Percentiles rank a stretch among this genome's conserved stretches.
These are phyloP conservation scores for Kalmusia sp. DNA, from an alignment of 2,329 filamentous ascomycete genomes.

Conservation along the genomic window DNA sequence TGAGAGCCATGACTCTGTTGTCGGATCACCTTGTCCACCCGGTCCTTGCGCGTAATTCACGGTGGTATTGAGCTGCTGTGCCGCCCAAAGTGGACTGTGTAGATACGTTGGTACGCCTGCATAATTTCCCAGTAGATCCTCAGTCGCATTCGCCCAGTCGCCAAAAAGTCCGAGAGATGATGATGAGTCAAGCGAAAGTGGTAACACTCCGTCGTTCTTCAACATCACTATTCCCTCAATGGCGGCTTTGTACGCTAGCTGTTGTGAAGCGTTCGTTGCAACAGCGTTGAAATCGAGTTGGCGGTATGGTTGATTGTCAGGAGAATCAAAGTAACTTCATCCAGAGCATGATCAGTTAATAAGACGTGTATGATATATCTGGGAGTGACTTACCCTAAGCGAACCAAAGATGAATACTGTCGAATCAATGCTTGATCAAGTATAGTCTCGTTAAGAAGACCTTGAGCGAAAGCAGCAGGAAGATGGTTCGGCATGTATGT, in stretches of 20 bases:
- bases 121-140: slow-evolving; percentile 67
- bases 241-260: slow-evolving; percentile 62
- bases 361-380: background rate
- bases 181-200: slow-evolving; percentile 48
- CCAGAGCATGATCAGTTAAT: slow-evolving; percentile 51
- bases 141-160: slow-evolving; percentile 62
- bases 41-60: slow-evolving; percentile 37
- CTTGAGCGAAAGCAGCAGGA: slow-evolving; percentile 21
- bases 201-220: slow-evolving; percentile 60
- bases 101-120: slow-evolving; percentile 63
- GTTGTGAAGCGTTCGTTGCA: slow-evolving; percentile 57
- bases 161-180: slow-evolving; percentile 65
- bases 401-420: slow-evolving; percentile 63
- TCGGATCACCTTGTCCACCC: slow-evolving; percentile 36
- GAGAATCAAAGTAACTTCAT: slow-evolving; percentile 45
- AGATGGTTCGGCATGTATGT: slow-evolving; percentile 32
- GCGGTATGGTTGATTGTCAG: slow-evolving; percentile 30
- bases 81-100: slow-evolving; percentile 61
- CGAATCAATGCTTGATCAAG: slow-evolving; percentile 61
- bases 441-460: slow-evolving; percentile 47
- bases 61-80: slow-evolving; percentile 53
- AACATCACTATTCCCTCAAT: slow-evolving; percentile 58
- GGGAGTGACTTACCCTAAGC: slow-evolving; percentile 48
- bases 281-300: slow-evolving; percentile 38
- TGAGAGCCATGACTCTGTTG: slow-evolving; percentile 28